phyloP scores from a whole-genome alignment of 352 stramenopile genomes.

The Phytophthora constricta region DNA sequence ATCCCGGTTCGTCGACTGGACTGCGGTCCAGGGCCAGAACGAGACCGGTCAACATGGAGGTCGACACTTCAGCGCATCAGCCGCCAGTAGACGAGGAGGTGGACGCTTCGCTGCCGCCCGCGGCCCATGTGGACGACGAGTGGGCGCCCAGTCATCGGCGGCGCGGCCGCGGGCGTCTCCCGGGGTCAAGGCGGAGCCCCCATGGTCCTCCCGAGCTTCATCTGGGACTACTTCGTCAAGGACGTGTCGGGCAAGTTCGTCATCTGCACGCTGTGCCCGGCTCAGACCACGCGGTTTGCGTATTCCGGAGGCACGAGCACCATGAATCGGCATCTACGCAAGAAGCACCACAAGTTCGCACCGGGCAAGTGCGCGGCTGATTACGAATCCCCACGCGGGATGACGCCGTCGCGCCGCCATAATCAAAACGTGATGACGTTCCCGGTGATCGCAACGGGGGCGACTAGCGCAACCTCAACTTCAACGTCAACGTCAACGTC shows the following conservation, averaged over 20 bases:
- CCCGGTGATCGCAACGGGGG: no score
- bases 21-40: no score
- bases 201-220: slow-evolving; percentile 81
- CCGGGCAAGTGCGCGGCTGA: slow-evolving; percentile 76
- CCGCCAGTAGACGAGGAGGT: no score
- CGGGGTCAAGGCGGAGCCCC: slow-evolving; percentile 63
- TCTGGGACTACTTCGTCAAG: slow-evolving; percentile 89
- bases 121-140: no score
- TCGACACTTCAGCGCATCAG: no score
- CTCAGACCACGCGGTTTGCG: slow-evolving; percentile 73
- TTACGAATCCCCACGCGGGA: slow-evolving; percentile 59
- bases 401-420: background rate
- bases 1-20: no score
- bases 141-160: no score
- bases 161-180: no score
- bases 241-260: slow-evolving; percentile 80
- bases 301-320: slow-evolving; percentile 86
- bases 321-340: slow-evolving; percentile 84
- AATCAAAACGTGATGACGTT: background rate
- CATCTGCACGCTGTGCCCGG: slow-evolving; percentile 74
- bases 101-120: no score
- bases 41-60: no score
- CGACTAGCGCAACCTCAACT: no score
- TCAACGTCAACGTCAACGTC: no score
- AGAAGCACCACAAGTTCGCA: slow-evolving; percentile 85